These are phyloP conservation scores for Primulina tabacum DNA, from an alignment of 257 asterid species.

Conservation along the genomic window DNA sequence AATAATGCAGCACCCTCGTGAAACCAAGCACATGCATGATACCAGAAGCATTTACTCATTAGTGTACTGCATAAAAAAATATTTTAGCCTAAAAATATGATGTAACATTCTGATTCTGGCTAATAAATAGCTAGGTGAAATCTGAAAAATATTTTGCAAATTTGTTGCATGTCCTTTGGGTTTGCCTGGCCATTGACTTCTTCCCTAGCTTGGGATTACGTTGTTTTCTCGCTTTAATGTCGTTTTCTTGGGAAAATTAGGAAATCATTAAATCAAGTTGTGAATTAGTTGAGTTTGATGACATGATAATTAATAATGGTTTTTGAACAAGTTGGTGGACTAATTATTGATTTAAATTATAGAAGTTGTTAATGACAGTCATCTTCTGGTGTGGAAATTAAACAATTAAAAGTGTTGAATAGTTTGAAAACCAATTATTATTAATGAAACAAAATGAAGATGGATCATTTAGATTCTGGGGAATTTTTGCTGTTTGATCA, in stretches of 20 bases:
- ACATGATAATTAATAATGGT: not conserved
- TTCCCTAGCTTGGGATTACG: not conserved
- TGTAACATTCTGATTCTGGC: too few species aligned
- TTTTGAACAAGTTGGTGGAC: not conserved
- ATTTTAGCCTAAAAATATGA: not conserved
- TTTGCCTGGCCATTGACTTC: not conserved
- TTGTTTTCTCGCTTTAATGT: not conserved
- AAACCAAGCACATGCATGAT: not conserved
- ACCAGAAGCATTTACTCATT: not conserved
- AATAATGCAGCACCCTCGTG: not conserved
- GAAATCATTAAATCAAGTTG: not conserved
- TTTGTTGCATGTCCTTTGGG: not conserved
- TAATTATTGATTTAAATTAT: not conserved
- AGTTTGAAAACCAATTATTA: constrained; percentile 5
- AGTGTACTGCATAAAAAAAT: not conserved
- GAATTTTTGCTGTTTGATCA: not conserved
- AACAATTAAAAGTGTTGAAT: not conserved
- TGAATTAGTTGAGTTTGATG: not conserved
- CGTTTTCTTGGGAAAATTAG: not conserved
- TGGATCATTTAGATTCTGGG: not conserved
- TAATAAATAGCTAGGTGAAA: too few species aligned
- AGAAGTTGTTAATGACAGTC: not conserved
- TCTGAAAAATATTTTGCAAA: not conserved
- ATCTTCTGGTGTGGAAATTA: not conserved
- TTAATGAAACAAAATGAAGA: constrained; percentile 12